Evolutionary conservation across 2,329 filamentous ascomycete genomes (phyloP), one percentile per base, ranked within the genome.

Genomic region (Claviceps pusilla): DNA sequence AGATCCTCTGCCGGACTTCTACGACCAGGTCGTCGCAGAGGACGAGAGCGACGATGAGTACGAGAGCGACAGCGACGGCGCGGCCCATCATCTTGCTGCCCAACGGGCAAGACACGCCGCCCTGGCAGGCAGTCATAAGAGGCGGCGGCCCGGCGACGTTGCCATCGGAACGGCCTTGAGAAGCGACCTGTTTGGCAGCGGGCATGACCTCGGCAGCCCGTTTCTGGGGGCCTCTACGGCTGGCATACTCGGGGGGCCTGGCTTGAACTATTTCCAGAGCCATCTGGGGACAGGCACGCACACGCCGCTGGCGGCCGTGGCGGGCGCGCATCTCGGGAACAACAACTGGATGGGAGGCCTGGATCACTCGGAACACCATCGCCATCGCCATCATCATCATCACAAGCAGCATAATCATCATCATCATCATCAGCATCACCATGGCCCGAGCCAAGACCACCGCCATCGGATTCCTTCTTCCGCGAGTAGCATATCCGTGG

Each of bases 1-100:
- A 62, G 90, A 98, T 66, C 93, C 93, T 2, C 78, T 97, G 56
- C 84, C 89, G 0, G 93, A 98, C 64, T 98, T 98, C 66, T 98
- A 98, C 73, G 93, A 96, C 62, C 83, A 87, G 61, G 82, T 86
- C 31, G 73, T 82, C 42, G 78, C 82, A 12, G 74, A 72, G 3
- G 75, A 76, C 6, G 51, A 48, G 11, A 55, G 55, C 53, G 67
- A 65, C 7, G 63, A 67, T 3, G 68, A 62, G 0, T 52, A 37
- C 4, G 51, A 42, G 5, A 52, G 55, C 55, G 67, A 64, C 9
- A 63, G 67, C 3, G 68, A 65, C 3, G 67, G 66, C 1, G 69
- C 69, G n/a, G 69, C 71, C 16, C 47, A 48, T 19, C 64, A 68
- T 6, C 60, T 62, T 19, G 51, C 54, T 24, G 50, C 48, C 6